Evolutionary conservation across 2,329 filamentous ascomycete species (phyloP).

Genomic region (Botrytis deweyae): DNA sequence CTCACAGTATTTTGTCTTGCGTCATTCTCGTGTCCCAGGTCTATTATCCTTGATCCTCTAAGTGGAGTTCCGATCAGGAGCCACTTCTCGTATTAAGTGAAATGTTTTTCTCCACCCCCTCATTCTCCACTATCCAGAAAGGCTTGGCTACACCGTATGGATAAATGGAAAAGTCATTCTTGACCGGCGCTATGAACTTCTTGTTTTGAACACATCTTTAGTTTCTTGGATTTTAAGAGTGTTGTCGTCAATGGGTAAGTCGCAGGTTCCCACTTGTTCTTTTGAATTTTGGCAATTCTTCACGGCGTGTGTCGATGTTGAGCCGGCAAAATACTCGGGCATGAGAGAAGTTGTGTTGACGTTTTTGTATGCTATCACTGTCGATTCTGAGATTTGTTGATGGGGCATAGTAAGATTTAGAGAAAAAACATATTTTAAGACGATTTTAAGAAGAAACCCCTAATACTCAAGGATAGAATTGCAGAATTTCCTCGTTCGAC

Average conservation of each 20-base stretch:
- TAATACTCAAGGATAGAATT: neutral
- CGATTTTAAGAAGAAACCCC: too few species aligned
- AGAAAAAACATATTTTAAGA: neutral
- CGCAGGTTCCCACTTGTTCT: neutral
- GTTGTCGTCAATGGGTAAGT: neutral
- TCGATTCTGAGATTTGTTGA: neutral
- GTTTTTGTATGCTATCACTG: neutral
- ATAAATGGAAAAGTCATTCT: neutral
- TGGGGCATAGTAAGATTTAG: neutral
- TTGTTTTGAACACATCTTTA: neutral
- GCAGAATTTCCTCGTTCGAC: neutral
- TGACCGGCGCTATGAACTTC: neutral
- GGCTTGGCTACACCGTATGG: neutral
- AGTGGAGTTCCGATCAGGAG: neutral
- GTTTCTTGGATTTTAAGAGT: neutral
- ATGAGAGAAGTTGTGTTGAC: neutral
- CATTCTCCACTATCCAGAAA: neutral
- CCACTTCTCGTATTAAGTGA: neutral
- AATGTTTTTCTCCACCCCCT: neutral
- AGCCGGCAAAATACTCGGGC: neutral
- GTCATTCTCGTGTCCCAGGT: neutral
- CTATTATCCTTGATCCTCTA: neutral
- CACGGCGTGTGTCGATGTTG: neutral
- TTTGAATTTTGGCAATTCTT: neutral
- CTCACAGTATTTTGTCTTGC: neutral